phyloP scores from a whole-genome alignment of 257 asterid species.

The Solanum pimpinellifolium region DNA sequence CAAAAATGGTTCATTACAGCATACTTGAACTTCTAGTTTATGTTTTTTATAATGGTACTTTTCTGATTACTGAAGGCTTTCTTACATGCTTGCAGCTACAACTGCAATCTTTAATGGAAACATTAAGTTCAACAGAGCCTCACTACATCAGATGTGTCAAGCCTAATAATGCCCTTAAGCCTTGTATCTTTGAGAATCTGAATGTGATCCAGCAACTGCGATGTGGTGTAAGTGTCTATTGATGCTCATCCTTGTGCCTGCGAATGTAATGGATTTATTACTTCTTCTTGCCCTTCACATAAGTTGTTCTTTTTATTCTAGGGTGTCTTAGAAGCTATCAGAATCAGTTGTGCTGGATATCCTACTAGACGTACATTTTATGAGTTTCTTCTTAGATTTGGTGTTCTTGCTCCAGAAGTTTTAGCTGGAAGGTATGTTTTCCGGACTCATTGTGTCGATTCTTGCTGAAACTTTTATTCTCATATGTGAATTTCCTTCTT shows the following conservation, averaged over 20 bases:
- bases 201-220: slow-evolving; percentile 92
- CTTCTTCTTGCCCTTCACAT: not conserved
- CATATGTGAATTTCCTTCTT: not conserved
- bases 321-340: slow-evolving; percentile 99
- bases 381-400: slow-evolving; percentile 96
- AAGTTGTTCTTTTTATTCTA: slow-evolving; percentile 5
- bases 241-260: slow-evolving; percentile 3
- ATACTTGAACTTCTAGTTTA: not conserved
- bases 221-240: slow-evolving; percentile 85
- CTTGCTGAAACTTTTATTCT: not conserved
- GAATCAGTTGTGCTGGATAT: slow-evolving; percentile 99
- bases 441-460: not conserved
- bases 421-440: slow-evolving; percentile 51
- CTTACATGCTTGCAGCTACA: slow-evolving; percentile 62
- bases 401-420: slow-evolving; percentile 84
- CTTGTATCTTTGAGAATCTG: slow-evolving; percentile 84
- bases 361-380: slow-evolving; percentile 96
- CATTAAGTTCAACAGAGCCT: slow-evolving; percentile 88
- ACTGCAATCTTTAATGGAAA: slow-evolving; percentile 97
- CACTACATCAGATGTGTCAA: slow-evolving; percentile 98
- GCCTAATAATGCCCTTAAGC: slow-evolving; percentile 89
- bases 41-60: not conserved
- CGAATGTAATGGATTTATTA: not conserved
- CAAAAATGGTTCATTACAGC: not conserved
- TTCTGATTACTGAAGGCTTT: slow-evolving; percentile 12